phyloP scores from a whole-genome alignment of 2,329 filamentous ascomycete species.

The Penicillium sp. region DNA sequence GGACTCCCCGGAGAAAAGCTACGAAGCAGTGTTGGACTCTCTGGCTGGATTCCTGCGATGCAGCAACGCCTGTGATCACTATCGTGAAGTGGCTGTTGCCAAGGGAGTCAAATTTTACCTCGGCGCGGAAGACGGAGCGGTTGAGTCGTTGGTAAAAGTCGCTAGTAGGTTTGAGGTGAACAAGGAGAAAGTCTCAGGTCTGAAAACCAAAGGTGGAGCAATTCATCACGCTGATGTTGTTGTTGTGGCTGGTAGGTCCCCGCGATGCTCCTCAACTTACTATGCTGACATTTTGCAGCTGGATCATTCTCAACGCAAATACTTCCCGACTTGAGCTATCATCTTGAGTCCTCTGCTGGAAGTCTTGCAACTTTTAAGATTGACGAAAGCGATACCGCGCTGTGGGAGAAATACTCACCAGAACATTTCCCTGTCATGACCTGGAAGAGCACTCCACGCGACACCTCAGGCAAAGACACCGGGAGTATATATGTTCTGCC shows the following conservation, averaged over 20 bases:
- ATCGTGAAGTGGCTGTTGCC: constrained; percentile 20
- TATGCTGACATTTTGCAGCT: constrained; percentile 19
- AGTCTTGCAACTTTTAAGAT: constrained; percentile 34
- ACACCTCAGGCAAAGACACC: constrained; percentile 29
- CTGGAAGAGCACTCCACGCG: constrained; percentile 34
- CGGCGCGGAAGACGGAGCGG: constrained; percentile 24
- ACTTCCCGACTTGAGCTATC: constrained; percentile 29
- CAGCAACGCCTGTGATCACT: constrained; percentile 17
- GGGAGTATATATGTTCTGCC: constrained; percentile 34
- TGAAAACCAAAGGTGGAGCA: constrained; percentile 23
- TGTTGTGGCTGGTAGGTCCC: constrained; percentile 28
- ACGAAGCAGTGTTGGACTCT: constrained; percentile 18
- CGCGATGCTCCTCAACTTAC: not conserved
- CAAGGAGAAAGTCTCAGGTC: constrained; percentile 16
- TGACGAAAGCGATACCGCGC: constrained; percentile 16
- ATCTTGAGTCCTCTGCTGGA: constrained; percentile 33
- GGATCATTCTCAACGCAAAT: constrained; percentile 37
- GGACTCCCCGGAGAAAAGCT: constrained; percentile 1
- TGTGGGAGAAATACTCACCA: constrained; percentile 39
- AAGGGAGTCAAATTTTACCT: constrained; percentile 30
- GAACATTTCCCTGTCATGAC: constrained; percentile 36
- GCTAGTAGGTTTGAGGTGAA: not conserved
- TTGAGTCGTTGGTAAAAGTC: constrained; percentile 25
- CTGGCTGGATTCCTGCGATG: constrained; percentile 17
- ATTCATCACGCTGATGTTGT: constrained; percentile 22